Evolutionary conservation across 345 rosid genomes (phyloP).

Genomic region (Salix arbutifolia): DNA sequence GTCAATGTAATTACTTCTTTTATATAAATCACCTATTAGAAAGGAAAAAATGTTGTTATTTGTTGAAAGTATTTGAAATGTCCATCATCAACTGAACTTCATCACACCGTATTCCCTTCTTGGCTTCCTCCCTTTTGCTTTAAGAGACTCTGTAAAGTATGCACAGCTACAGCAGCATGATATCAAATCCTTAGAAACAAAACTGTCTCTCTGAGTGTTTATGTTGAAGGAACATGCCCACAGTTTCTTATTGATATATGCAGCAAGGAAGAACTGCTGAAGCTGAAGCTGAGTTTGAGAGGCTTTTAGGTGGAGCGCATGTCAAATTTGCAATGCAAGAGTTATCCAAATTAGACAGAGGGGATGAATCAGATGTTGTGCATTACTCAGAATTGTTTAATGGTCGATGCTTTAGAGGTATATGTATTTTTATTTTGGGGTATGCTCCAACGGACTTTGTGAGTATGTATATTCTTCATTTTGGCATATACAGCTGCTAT

Average conservation of each 20-base stretch:
- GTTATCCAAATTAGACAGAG: constrained; percentile 67
- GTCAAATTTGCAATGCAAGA: constrained; percentile 77
- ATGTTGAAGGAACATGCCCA: constrained; percentile 7
- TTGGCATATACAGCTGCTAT: constrained; percentile 8
- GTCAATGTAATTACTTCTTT: background rate
- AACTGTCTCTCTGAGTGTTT: background rate
- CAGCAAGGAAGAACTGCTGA: constrained; percentile 83
- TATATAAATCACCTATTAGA: background rate
- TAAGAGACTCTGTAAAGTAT: background rate
- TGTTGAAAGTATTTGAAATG: too few species aligned
- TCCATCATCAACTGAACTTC: background rate
- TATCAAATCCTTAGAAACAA: background rate
- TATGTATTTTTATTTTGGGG: constrained; percentile 8
- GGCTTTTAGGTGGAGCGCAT: constrained; percentile 75
- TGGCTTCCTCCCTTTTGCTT: background rate
- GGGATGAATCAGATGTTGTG: constrained; percentile 60
- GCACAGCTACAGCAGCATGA: background rate
- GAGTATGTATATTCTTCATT: constrained; percentile 7
- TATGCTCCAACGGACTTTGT: constrained; percentile 4
- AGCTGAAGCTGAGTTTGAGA: constrained; percentile 83
- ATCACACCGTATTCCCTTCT: background rate
- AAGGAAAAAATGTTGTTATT: background rate
- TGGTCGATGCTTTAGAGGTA: constrained; percentile 90
- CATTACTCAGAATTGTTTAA: constrained; percentile 60
- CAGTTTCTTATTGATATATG: constrained; percentile 18